Evolutionary conservation across 306 rosid species (phyloP).

Genomic region (Castanea crenata): DNA sequence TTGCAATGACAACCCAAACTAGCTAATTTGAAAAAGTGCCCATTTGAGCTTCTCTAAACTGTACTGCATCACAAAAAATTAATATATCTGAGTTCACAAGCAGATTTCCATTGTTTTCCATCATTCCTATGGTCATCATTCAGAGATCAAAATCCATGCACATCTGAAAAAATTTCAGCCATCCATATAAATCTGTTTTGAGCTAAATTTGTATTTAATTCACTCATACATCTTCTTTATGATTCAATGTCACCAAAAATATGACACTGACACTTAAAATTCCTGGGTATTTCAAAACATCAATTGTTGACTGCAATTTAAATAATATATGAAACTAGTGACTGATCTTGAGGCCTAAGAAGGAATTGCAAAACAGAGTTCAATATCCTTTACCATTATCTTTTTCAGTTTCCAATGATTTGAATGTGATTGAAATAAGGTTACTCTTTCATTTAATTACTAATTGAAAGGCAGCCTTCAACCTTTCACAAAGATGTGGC

Average conservation of each 20-base stretch:
- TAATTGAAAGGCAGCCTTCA: slow-evolving; percentile 56
- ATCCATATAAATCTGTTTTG: not conserved
- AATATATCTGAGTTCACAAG: no score
- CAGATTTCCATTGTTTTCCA: not conserved
- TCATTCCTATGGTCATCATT: not conserved
- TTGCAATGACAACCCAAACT: no score
- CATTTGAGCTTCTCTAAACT: no score
- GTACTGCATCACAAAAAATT: no score
- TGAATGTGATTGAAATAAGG: slow-evolving; percentile 7
- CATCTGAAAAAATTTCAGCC: not conserved
- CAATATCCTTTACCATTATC: slow-evolving; percentile 10
- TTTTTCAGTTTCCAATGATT: slow-evolving; percentile 1
- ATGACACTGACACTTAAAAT: not conserved
- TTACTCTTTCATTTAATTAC: slow-evolving; percentile 19
- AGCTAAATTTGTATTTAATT: not conserved
- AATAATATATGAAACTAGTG: not conserved
- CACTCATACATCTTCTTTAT: not conserved
- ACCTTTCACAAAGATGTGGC: slow-evolving; percentile 59
- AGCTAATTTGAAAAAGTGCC: no score
- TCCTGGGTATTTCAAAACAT: not conserved
- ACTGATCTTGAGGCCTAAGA: not conserved
- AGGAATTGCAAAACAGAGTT: not conserved
- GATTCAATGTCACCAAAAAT: not conserved
- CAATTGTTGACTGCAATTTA: not conserved
- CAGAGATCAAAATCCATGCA: not conserved